phyloP scores from a whole-genome alignment of 129 eudicot species.

The Deinandra increscens region DNA sequence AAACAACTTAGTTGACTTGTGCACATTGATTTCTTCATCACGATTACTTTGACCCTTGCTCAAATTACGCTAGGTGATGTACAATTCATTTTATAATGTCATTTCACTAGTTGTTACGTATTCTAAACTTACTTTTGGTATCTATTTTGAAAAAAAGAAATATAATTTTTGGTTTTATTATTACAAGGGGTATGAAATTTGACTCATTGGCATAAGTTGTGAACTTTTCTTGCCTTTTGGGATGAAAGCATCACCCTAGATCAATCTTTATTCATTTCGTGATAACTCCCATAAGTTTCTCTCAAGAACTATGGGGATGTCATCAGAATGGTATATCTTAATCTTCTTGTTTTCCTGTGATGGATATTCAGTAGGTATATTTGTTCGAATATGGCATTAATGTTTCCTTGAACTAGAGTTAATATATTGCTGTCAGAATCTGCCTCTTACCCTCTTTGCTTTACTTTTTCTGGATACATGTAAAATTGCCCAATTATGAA shows the following conservation, averaged over 20 bases:
- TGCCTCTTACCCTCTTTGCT: not conserved
- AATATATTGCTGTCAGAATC: not conserved
- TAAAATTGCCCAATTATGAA: slow-evolving; percentile 27
- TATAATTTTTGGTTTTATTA: not conserved
- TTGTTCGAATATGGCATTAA: too few relatives aligned
- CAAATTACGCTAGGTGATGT: too few relatives aligned
- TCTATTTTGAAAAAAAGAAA: not conserved
- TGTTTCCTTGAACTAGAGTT: too few relatives aligned
- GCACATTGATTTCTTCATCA: too few relatives aligned
- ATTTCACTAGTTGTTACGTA: too few relatives aligned
- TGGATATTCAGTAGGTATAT: too few relatives aligned
- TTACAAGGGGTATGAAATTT: slow-evolving; percentile 39
- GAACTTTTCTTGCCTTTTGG: slow-evolving; percentile 32
- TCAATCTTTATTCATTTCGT: not conserved
- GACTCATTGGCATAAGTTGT: slow-evolving; percentile 32
- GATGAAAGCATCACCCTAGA: slow-evolving; percentile 56
- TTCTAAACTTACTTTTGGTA: too few relatives aligned
- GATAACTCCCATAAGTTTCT: not conserved
- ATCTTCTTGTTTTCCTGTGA: too few relatives aligned
- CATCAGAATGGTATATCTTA: not conserved
- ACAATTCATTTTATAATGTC: too few relatives aligned
- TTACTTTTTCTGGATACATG: not conserved
- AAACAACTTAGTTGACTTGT: too few relatives aligned
- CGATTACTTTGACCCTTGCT: too few relatives aligned
- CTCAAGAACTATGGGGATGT: not conserved